Percentiles rank a stretch among this genome's conserved stretches.
phyloP scores from a whole-genome alignment of 345 rosid genomes.

The Nephelium lappaceum region DNA sequence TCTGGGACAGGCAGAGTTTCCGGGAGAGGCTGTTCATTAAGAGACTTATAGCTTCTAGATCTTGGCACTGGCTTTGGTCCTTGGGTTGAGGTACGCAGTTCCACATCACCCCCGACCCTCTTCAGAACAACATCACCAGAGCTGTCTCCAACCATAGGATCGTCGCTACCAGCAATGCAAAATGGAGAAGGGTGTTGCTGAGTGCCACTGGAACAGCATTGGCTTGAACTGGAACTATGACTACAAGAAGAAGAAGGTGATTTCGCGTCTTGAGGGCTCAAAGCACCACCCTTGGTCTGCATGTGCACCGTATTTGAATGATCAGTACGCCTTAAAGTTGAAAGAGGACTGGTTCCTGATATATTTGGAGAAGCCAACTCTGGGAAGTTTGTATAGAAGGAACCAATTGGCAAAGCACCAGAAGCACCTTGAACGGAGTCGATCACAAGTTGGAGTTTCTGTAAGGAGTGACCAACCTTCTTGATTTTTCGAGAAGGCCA shows the following conservation, averaged over 20 bases:
- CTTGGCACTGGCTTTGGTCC: conserved; percentile 39
- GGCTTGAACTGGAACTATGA: conserved; percentile 79
- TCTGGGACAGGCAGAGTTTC: conserved; percentile 36
- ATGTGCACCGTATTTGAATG: conserved; percentile 29
- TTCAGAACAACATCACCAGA: conserved; percentile 28
- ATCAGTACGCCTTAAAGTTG: conserved; percentile 25
- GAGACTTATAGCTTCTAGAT: conserved; percentile 49
- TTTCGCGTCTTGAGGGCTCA: conserved; percentile 33
- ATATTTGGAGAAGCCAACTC: conserved; percentile 57
- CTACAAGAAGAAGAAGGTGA: conserved; percentile 76
- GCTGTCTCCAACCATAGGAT: conserved; percentile 37
- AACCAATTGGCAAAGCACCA: conserved; percentile 62
- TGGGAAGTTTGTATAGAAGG: conserved; percentile 72
- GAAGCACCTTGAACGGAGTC: conserved; percentile 80
- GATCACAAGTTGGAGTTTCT: conserved; percentile 76
- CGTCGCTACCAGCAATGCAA: conserved; percentile 25
- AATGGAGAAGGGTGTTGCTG: conserved; percentile 36
- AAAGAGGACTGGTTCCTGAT: conserved; percentile 35
- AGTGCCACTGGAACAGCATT: conserved; percentile 64
- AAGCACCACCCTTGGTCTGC: conserved; percentile 33
- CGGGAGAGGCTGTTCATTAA: conserved; percentile 31
- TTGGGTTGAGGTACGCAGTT: conserved; percentile 49
- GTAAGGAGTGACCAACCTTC: conserved; percentile 90
- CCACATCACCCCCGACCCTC: conserved; percentile 49
- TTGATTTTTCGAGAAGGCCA: conserved; percentile 98